Evolutionary conservation across 2,329 filamentous ascomycete genomes (phyloP).

Genomic region (Berkeleyomyces basicola): DNA sequence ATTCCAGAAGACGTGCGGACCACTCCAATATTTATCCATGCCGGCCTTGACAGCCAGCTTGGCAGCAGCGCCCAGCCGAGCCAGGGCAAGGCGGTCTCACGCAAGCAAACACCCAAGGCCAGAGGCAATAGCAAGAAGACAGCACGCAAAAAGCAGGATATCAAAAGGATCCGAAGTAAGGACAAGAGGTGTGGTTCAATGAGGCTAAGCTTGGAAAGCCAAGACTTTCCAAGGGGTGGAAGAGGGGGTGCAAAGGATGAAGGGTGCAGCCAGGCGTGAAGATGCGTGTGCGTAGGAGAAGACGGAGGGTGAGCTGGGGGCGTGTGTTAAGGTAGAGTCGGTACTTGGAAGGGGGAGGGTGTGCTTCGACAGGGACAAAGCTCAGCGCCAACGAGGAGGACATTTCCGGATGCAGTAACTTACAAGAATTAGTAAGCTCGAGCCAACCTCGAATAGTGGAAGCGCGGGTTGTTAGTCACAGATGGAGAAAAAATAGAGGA

Average conservation of each 20-base stretch:
- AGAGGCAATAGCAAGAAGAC: background rate
- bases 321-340: no score
- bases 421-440: conserved; percentile 1
- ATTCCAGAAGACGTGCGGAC: background rate
- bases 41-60: background rate
- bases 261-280: background rate
- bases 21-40: background rate
- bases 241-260: background rate
- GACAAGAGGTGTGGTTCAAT: background rate
- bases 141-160: background rate
- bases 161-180: conserved; percentile 1
- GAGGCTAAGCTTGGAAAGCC: conserved; percentile 1
- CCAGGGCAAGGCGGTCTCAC: background rate
- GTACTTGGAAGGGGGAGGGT: background rate
- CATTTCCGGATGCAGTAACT: conserved; percentile 1
- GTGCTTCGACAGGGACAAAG: background rate
- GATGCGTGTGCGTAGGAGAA: background rate
- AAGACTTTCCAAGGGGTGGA: conserved; percentile 1
- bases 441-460: background rate
- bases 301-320: background rate
- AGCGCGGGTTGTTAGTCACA: background rate
- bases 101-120: background rate
- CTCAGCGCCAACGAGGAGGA: background rate
- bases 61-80: background rate
- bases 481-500: background rate